These are phyloP conservation scores for Ogataea wickerhamii DNA, from an alignment of 805 yeast species.

Conservation along the genomic window DNA sequence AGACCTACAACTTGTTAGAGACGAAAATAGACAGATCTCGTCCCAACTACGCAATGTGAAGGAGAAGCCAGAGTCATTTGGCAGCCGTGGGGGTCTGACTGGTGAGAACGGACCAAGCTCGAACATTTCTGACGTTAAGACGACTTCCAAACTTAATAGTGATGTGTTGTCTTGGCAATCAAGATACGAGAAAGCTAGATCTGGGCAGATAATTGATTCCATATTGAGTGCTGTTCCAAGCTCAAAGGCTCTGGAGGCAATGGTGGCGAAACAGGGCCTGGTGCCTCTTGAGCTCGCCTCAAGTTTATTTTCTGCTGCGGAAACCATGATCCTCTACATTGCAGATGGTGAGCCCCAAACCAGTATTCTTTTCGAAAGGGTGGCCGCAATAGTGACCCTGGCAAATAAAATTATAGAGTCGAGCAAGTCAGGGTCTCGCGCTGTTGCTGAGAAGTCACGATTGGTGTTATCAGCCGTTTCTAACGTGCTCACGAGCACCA, in stretches of 20 bases:
- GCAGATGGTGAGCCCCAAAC: conserved; percentile 27
- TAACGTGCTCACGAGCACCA: conserved; percentile 69
- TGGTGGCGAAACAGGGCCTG: conserved; percentile 36
- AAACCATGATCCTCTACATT: conserved; percentile 36
- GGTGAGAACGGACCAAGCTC: conserved; percentile 3
- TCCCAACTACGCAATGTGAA: conserved; percentile 8
- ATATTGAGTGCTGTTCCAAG: conserved; percentile 9
- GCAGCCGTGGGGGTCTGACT: conserved; percentile 6
- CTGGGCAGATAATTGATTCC: conserved; percentile 16
- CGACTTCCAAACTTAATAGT: conserved; percentile 12
- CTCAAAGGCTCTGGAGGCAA: conserved; percentile 5
- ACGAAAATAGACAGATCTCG: conserved; percentile 12
- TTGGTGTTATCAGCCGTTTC: conserved; percentile 63
- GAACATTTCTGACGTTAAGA: conserved; percentile 8
- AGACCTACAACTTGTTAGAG: conserved; percentile 8
- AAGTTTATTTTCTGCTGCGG: conserved; percentile 46
- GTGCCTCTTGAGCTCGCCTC: conserved; percentile 35
- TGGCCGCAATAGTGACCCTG: conserved; percentile 46
- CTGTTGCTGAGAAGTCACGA: conserved; percentile 37
- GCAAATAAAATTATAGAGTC: conserved; percentile 38
- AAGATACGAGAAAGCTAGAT: conserved; percentile 47
- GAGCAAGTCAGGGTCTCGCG: conserved; percentile 28
- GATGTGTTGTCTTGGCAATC: conserved; percentile 46
- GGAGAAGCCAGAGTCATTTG: conserved; percentile 8
- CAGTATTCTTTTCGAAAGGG: conserved; percentile 46